Conservation (phyloP, 306 rosid genomes). For the Hippophae rhamnoides region DNA sequence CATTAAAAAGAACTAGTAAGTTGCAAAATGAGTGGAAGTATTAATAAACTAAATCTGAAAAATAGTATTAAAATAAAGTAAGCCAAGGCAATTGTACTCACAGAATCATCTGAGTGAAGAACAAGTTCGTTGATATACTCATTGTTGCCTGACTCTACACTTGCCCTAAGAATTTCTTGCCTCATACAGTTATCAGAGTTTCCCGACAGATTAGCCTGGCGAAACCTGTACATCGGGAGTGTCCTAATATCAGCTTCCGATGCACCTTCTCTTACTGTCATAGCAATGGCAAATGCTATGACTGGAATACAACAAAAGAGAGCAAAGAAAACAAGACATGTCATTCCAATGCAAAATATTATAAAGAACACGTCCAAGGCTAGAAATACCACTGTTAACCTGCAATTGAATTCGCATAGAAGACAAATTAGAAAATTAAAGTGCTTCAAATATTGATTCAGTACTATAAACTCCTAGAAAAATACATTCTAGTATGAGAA, state of each 20-base stretch:
- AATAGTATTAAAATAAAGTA: not conserved
- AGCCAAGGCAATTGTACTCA: conserved; percentile 32
- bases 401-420: conserved; percentile 22
- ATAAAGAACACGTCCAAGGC: conserved; percentile 78
- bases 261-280: conserved; percentile 68
- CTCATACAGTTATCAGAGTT: conserved; percentile 27
- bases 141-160: conserved; percentile 25
- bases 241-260: conserved; percentile 65
- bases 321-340: conserved; percentile 56
- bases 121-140: conserved; percentile 35
- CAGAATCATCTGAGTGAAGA: conserved; percentile 76
- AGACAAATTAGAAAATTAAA: not conserved
- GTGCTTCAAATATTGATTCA: too few species aligned
- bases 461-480: too few species aligned
- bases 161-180: conserved; percentile 25
- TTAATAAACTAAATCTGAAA: not conserved
- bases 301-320: conserved; percentile 64
- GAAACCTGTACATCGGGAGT: conserved; percentile 64
- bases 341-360: conserved; percentile 69
- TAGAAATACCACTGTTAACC: conserved; percentile 81
- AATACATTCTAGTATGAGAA: too few species aligned
- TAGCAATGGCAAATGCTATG: conserved; percentile 64
- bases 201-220: conserved; percentile 34
- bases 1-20: too few species aligned
- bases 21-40: not conserved